Conservation (phyloP, 192 early-diverging fungal genomes). For the Chytriomyces sp. region DNA sequence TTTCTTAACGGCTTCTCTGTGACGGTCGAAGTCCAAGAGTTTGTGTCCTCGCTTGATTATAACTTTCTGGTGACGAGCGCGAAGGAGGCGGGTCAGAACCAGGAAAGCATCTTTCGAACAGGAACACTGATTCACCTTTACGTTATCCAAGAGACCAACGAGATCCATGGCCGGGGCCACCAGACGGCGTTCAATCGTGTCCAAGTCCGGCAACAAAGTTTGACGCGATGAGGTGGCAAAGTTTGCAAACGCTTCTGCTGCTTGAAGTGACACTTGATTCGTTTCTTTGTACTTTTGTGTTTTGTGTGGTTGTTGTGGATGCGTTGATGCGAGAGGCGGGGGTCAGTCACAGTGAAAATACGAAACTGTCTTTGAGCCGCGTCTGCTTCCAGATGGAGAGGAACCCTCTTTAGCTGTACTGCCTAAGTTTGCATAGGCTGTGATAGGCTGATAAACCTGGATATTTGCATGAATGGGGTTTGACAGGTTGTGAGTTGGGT, state of each 20-base stretch:
- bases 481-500: too few species aligned
- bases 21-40: conserved; percentile 90
- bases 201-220: conserved; percentile 68
- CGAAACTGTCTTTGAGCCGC: background rate
- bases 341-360: background rate
- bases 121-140: conserved; percentile 47
- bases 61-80: conserved; percentile 54
- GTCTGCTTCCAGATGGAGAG: background rate
- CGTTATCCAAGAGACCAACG: conserved; percentile 70
- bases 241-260: conserved; percentile 55
- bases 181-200: conserved; percentile 72
- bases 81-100: background rate
- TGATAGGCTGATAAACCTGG: conserved; percentile 27
- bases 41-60: conserved; percentile 92
- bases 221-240: conserved; percentile 54
- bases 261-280: conserved; percentile 31
- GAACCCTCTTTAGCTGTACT: background rate
- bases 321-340: background rate
- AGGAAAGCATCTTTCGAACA: background rate
- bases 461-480: background rate
- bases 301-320: background rate
- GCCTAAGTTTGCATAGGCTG: background rate
- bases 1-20: conserved; percentile 72
- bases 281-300: conserved; percentile 26
- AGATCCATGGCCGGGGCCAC: conserved; percentile 80